Evolutionary conservation across 176 grass and related monocot species (phyloP), one percentile per base, ranked within the genome.

Genomic region (Paspalum vaginatum): DNA sequence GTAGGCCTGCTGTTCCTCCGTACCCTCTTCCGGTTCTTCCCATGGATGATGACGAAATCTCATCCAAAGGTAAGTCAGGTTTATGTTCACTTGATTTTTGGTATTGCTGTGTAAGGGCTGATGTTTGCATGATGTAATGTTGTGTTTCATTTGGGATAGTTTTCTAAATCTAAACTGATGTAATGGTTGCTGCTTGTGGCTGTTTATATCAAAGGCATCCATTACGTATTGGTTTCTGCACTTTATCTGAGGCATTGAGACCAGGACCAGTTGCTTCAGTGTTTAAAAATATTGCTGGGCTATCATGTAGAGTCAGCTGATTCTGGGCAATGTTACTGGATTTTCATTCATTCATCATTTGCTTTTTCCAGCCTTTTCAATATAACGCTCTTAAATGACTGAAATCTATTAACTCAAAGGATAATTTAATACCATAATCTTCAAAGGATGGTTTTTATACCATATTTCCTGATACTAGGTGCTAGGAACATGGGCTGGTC

Each of bases 21-120:
- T 94, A 90, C 74, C 77, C 85, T 12, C 59, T 94, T 85, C 92
- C 89, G 48, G 78, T 85, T 74, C 66, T 88, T 85, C 87, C 83
- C 63, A 68, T 90, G 65, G 94, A 94, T 49, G 92, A 94, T 71
- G 92, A 97, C 27, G 89, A 94, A 72, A 90, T 94, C 82, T 85
- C 95, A 20, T 88, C 75, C 25, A 88, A 94, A 84, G 83, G 95
- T 97, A 81, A 46, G 13, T 86, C 25, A 39, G 63, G 65, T 84
- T 57, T 37, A 65, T 72, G 58, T 86, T 76, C 2, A 27, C 46
- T 44, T 2, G 26, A 75, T 53, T 58, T 47, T 58, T 54, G 13
- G 11, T 42, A 32, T 43, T 10, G 18, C 48, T 41, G 15, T 7
- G 32, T 52, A 52, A 40, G n/a, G 9, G 8, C 8, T 17, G 49